Evolutionary conservation across 306 rosid species (phyloP), one percentile per base, ranked within the genome.

Genomic region (Leucaena leucocephala): DNA sequence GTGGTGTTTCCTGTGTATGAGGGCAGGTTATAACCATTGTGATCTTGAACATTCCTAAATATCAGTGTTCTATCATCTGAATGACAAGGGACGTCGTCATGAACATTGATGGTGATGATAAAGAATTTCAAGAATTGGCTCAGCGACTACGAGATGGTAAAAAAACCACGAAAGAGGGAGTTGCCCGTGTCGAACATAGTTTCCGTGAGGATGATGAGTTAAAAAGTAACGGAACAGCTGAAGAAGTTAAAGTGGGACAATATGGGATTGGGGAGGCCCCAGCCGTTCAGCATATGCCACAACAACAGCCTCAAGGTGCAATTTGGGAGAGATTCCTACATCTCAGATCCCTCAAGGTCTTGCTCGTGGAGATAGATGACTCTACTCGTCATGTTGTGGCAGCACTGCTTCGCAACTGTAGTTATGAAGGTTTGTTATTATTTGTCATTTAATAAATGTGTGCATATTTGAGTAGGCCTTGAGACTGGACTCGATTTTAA

Each of bases 241-340:
- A 84, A 59, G 90, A 84, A 83, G 85, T 81, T 39, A 87, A 82
- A 76, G 91, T 70, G 82, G 84, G 85, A 72, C 80, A 27, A 52
- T 87, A 84, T 42, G 84, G 82, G 68, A 66, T 54, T 58, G 85
- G 73, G 65, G 89, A 84, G 66, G 69, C 81, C 75, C 82, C 85
- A 78, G 84, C 78, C 63, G 87, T 74, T 42, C 83, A 75, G 65
- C 94, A 80, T 54, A 71, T 77, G 27, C 85, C 77, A 11, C 91
- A 81, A 72, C 89, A 80, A 77, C 94, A 84, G 85, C 86, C 90
- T 81, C 97, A 90, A 81, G 97, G 90, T 72, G 78, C 97, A 27
- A 82, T 85, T 72, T 94, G 98, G 98, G 98, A 92, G 88, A 94
- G 92, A 84, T 94, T 94, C 81, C 85, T 94, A 45, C 96, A 90